phyloP scores from a whole-genome alignment of 2,329 filamentous ascomycete genomes.

The Gaeumannomyces sp. region DNA sequence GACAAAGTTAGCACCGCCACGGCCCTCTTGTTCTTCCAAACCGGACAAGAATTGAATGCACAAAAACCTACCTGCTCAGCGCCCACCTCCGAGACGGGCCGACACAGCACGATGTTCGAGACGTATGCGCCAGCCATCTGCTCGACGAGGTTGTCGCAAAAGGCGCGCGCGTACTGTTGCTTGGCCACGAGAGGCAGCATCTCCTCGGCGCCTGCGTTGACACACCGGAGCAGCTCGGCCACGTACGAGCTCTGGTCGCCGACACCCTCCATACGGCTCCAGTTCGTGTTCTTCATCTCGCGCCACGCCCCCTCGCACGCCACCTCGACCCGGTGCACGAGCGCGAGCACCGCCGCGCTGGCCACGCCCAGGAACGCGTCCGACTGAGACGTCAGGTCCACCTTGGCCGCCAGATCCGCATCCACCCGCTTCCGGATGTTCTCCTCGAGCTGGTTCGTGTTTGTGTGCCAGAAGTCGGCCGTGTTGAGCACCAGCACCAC shows the following conservation, averaged over 20 bases:
- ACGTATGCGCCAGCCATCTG: conserved; percentile 74
- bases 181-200: conserved; percentile 76
- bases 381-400: conserved; percentile 88
- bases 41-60: not conserved
- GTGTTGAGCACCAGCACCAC: conserved; percentile 87
- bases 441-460: conserved; percentile 83
- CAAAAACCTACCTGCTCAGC: conserved; percentile 67
- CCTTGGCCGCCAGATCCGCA: conserved; percentile 62
- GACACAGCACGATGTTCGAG: conserved; percentile 77
- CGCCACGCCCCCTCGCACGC: conserved; percentile 85
- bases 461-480: conserved; percentile 93
- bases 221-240: conserved; percentile 66
- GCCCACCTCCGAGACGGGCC: conserved; percentile 86
- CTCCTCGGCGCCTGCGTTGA: conserved; percentile 66
- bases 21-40: not conserved
- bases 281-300: conserved; percentile 95
- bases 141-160: conserved; percentile 94
- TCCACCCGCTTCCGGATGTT: conserved; percentile 91
- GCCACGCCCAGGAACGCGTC: conserved; percentile 95
- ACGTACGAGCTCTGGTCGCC: conserved; percentile 93
- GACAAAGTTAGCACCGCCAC: not conserved
- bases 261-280: conserved; percentile 88
- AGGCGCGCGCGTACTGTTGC: conserved; percentile 87
- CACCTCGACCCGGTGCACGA: conserved; percentile 78
- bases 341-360: conserved; percentile 73